Evolutionary conservation across 2,329 filamentous ascomycete genomes (phyloP).

Genomic region (Alternaria gaisen): DNA sequence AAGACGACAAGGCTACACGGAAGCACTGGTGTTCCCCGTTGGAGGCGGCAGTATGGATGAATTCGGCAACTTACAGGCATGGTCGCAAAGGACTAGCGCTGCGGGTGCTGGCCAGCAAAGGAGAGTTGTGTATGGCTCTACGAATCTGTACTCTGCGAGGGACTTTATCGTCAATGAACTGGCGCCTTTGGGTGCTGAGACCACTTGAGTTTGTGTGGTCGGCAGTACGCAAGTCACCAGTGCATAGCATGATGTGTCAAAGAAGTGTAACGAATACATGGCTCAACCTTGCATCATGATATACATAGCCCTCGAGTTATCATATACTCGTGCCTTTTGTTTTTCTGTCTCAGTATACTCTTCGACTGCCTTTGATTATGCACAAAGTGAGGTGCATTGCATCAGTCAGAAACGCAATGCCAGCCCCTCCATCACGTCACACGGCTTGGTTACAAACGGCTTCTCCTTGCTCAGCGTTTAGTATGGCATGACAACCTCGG

Average conservation of each 20-base stretch:
- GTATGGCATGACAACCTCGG: neutral
- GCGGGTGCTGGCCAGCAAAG: constrained; percentile 68
- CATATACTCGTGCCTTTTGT: neutral
- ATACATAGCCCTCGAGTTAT: neutral
- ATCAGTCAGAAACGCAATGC: too few relatives aligned
- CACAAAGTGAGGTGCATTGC: too few relatives aligned
- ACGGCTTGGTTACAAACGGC: neutral
- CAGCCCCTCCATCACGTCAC: too few relatives aligned
- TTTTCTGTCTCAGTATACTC: neutral
- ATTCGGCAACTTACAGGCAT: constrained; percentile 83
- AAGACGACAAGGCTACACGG: constrained; percentile 84
- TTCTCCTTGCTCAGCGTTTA: neutral
- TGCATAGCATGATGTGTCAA: neutral
- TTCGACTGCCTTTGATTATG: neutral
- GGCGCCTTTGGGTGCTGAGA: constrained; percentile 64
- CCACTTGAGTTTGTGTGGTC: constrained; percentile 25
- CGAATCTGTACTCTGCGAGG: constrained; percentile 72
- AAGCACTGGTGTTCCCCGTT: constrained; percentile 89
- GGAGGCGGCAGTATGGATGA: constrained; percentile 99
- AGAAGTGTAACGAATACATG: neutral
- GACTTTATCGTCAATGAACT: constrained; percentile 68
- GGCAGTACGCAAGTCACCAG: too few relatives aligned
- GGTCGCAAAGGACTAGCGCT: constrained; percentile 80
- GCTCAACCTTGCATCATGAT: neutral
- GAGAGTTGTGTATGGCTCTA: constrained; percentile 93